Base-by-base conservation (phyloP, 306 rosid genomes). In the Cicer cuneatum region DNA sequence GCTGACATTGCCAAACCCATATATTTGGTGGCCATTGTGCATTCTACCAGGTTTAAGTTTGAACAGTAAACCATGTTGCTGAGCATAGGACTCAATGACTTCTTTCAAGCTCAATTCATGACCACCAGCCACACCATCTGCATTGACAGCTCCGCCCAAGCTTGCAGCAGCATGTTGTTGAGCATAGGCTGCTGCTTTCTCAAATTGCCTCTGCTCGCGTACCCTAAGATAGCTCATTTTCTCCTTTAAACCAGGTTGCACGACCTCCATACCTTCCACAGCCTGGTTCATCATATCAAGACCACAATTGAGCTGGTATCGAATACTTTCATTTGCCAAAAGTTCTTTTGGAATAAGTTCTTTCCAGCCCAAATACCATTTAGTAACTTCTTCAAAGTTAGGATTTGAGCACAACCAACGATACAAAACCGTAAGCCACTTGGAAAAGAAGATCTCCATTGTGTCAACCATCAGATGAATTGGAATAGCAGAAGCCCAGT, bases 281-380 rank as follows among this genome's bases (percentile, higher is more conserved):
- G 96, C 97, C 68, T 85, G 92, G 69, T 86, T 84, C 96, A 94
- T 90, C 97, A 94, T 94, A 59, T 91, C 97, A 66, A 94, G 88
- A 52, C 95, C 99, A 8, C 83, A n/a, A 37, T 84, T 89, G 73
- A 94, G 88, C 86, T 92, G 96, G 77, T 67, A 82, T 18, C 93
- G 83, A 47, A 90, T 88, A 41, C 78, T 84, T 83, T 88, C 96
- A 80, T 86, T 92, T 3, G 97, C 97, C 57, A 83, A 86, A 76
- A 94, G 93, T 87, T 90, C 97, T 61, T 79, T 79, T 4, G 97
- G 94, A 69, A 94, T 69, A 59, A 90, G 91, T 60, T 92, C 95
- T 79, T 90, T 92, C 99, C 99, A 94, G 33, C 96, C 97, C 78
- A 77, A 57, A 58, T 83, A 90, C 99, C 99, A 94, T 59, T 85